Conservation (phyloP, 2,329 filamentous ascomycete species). For the Phaeoacremonium minimum region DNA sequence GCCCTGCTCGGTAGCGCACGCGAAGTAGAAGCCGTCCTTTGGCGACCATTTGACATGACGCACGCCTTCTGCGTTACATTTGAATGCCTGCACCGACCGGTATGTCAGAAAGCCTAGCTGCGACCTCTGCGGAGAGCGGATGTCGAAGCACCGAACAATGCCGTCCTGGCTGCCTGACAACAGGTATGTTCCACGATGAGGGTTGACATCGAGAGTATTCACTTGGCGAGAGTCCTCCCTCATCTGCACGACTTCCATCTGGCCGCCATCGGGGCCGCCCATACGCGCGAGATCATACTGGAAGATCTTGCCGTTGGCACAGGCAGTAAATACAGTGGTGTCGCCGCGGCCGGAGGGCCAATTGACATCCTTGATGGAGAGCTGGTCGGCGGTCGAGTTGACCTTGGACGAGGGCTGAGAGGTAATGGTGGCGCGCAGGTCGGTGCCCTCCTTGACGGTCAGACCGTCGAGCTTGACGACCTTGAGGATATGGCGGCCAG, state of each 20-base stretch:
- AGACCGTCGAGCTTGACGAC: constrained; percentile 52
- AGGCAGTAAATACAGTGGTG: constrained; percentile 57
- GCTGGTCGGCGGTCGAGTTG: constrained; percentile 46
- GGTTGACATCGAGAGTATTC: constrained; percentile 60
- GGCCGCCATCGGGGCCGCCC: constrained; percentile 34
- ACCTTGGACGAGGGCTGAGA: constrained; percentile 37
- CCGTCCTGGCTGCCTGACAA: constrained; percentile 63
- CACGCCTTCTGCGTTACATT: constrained; percentile 51
- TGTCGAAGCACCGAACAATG: constrained; percentile 57
- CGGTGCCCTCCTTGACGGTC: constrained; percentile 50
- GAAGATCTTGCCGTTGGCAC: constrained; percentile 61
- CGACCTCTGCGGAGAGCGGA: constrained; percentile 41
- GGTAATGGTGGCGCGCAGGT: constrained; percentile 52
- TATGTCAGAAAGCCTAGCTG: constrained; percentile 47
- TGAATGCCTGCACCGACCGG: constrained; percentile 39
- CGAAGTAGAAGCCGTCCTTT: constrained; percentile 56
- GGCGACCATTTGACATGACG: constrained; percentile 64
- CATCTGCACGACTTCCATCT: constrained; percentile 52
- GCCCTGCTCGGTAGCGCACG: constrained; percentile 60
- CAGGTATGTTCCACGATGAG: constrained; percentile 51
- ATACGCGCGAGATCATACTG: constrained; percentile 55
- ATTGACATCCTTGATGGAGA: constrained; percentile 61
- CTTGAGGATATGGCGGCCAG: constrained; percentile 57
- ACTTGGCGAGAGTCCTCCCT: constrained; percentile 60
- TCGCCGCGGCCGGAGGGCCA: constrained; percentile 44